These are phyloP conservation scores for Leptomonas pyrrhocoris DNA, from an alignment of 208 protist genomes.

Conservation along the genomic window DNA sequence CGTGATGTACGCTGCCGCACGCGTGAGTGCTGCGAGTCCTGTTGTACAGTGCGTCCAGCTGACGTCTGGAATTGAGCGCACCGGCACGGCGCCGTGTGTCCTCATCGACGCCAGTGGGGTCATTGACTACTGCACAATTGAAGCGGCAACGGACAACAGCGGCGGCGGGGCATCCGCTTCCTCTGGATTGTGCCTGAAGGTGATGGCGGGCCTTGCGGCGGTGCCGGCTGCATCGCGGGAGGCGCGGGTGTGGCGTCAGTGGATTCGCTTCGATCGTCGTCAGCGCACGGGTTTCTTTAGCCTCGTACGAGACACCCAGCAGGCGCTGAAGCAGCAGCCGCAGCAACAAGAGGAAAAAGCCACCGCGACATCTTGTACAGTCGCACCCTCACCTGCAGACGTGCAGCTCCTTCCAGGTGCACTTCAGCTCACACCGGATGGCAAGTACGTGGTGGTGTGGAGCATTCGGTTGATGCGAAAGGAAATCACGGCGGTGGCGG, in stretches of 20 bases:
- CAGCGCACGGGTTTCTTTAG: constrained; percentile 68
- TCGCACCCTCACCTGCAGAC: constrained; percentile 1
- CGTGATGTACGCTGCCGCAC: constrained; percentile 11
- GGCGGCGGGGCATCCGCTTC: not conserved
- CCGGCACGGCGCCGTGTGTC: constrained; percentile 38
- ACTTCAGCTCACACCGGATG: constrained; percentile 46
- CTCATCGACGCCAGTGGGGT: constrained; percentile 59
- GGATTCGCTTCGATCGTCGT: constrained; percentile 63
- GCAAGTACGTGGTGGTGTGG: constrained; percentile 50
- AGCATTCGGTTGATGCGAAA: constrained; percentile 34
- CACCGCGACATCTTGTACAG: not conserved
- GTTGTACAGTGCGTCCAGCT: constrained; percentile 62
- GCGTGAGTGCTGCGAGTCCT: constrained; percentile 50
- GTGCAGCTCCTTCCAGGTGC: constrained; percentile 41
- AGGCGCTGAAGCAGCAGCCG: constrained; percentile 7
- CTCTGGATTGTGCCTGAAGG: constrained; percentile 38
- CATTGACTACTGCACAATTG: constrained; percentile 68
- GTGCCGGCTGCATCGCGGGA: constrained; percentile 34
- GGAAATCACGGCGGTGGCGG: not conserved
- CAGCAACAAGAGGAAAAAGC: not conserved
- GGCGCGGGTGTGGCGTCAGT: constrained; percentile 43
- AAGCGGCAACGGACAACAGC: not conserved
- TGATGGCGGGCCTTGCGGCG: constrained; percentile 49
- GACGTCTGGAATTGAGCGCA: constrained; percentile 13
- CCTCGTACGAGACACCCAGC: constrained; percentile 47